Evolutionary conservation across 306 rosid species (phyloP), one percentile per base, ranked within the genome.

Genomic region (Carpinus viminea): DNA sequence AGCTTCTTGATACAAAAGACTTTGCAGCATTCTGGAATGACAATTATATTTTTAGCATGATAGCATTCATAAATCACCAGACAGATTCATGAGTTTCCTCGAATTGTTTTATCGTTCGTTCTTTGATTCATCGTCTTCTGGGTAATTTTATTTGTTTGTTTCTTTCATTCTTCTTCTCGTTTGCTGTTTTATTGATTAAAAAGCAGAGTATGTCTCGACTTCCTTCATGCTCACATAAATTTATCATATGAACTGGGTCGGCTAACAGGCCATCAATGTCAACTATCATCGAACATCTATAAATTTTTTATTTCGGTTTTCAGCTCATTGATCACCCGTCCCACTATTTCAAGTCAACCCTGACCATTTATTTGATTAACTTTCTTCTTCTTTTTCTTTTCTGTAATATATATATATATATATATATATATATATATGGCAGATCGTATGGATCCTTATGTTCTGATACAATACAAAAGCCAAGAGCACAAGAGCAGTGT

Each of bases 391-490:
- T 61, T 28, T 28, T 13, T 38, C 31, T 31, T 28, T 24, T 10
- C 38, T 4, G 6, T 38, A 38, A 38, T 38, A 38, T 38, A 28
- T 76, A 28, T 76, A 9, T 66, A 46, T 68, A 28, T 76, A 9
- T 66, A 46, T 68, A n/a, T n/a, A 38, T 38, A 38, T 38, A 28
- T 76, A 28, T 76, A 9, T 66, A 46, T 68, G 24, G 21, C 74
- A 93, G 98, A 85, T 78, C 79, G 80, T 9, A 88, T 84, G 86
- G 96, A 93, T 86, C 98, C 98, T n/a, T 91, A 93, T 79, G 97
- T 93, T 68, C 53, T 88, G 86, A 82, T 91, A 45, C 88, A 87
- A 77, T 93, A 93, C 87, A 91, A 91, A 81, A 82, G 84, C 78
- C 96, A 93, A 75, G 98, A 93, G 74, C 89, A 46, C 77, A 93